A percentile compares a stretch with the other conserved stretches of the same genome.
Evolutionary conservation across 2,329 filamentous ascomycete genomes (phyloP).

Genomic region (Clonostachys solani): DNA sequence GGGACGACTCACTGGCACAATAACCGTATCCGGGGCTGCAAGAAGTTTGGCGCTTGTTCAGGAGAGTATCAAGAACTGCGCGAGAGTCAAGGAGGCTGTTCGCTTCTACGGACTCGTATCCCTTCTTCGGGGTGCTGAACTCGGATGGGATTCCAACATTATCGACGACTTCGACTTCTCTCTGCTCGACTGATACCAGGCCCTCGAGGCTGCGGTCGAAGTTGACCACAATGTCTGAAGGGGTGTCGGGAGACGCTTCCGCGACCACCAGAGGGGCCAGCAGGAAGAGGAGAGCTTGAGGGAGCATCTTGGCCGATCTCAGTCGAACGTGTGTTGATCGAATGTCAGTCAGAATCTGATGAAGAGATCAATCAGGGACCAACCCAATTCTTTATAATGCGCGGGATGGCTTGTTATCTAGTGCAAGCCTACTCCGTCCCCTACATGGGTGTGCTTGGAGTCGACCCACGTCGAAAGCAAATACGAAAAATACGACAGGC

Average conservation of each 20-base stretch:
- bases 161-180: conserved; percentile 4
- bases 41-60: conserved; percentile 7
- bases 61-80: conserved; percentile 1
- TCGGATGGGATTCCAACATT: conserved; percentile 2
- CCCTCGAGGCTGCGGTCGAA: conserved; percentile 7
- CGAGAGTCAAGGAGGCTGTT: neutral
- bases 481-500: no score
- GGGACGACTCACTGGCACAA: conserved; percentile 5
- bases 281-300: neutral
- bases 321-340: no score
- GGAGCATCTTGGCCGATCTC: no score
- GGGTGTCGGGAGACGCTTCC: neutral
- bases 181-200: conserved; percentile 1
- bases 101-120: neutral
- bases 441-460: no score
- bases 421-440: no score
- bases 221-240: neutral
- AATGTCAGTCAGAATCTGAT: no score
- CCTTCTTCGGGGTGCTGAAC: conserved; percentile 1
- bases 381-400: no score
- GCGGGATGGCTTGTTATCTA: no score
- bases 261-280: neutral
- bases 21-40: conserved; percentile 13
- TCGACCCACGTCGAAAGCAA: no score
- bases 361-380: no score